phyloP scores from a whole-genome alignment of 129 eudicot genomes.

The Heracleum sosnowskyi region DNA sequence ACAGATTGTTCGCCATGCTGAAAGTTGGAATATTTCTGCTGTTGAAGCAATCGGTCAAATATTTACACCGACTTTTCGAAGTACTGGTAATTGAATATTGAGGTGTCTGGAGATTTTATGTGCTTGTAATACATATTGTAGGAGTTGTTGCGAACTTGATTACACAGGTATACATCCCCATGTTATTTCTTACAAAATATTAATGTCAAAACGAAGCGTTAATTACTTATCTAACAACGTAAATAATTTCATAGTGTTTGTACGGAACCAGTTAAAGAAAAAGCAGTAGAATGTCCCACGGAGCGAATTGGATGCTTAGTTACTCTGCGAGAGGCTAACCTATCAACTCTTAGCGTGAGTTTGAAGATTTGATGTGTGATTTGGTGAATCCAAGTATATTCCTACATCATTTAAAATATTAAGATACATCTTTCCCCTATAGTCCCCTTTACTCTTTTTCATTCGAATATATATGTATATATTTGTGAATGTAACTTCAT shows the following conservation, averaged over 20 bases:
- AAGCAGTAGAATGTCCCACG: background rate
- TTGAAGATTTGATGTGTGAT: background rate
- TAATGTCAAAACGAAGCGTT: background rate
- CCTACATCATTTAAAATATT: background rate
- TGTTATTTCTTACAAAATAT: background rate
- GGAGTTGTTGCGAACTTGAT: background rate
- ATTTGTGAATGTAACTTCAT: background rate
- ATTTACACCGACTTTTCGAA: conserved; percentile 48
- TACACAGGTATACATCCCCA: background rate
- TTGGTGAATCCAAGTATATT: background rate
- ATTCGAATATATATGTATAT: background rate
- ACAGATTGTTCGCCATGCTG: conserved; percentile 82
- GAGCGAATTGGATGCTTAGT: background rate
- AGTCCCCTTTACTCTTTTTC: background rate
- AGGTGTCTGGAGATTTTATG: background rate
- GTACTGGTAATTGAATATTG: conserved; percentile 11
- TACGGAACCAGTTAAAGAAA: background rate
- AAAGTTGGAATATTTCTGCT: conserved; percentile 82
- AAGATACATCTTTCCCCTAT: background rate
- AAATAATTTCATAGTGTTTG: background rate
- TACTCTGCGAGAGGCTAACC: background rate
- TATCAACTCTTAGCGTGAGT: background rate
- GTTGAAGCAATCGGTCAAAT: conserved; percentile 86
- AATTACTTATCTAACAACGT: background rate
- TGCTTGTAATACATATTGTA: background rate